Percentiles rank a stretch among this genome's conserved stretches.
These are phyloP conservation scores for Coemansia sp. DNA, from an alignment of 192 early-diverging fungal species.

Conservation along the genomic window DNA sequence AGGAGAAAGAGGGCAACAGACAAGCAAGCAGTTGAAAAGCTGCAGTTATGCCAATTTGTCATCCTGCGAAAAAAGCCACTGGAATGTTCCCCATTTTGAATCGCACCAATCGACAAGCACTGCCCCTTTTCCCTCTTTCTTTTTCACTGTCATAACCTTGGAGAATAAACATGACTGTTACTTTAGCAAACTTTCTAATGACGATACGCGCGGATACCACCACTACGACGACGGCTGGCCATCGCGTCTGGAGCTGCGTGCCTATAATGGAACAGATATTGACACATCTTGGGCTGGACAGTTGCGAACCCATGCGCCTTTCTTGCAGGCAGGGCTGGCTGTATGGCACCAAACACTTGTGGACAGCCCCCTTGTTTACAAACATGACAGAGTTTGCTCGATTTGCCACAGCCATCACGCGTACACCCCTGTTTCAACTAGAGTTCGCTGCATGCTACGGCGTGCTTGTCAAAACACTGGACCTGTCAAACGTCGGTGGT, in stretches of 20 bases:
- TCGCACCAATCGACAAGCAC: too few species aligned
- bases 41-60: too few species aligned
- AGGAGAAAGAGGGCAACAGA: not conserved
- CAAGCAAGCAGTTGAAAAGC: not conserved
- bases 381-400: conserved; percentile 10
- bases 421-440: conserved; percentile 2
- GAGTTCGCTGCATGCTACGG: conserved; percentile 9
- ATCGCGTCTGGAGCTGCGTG: conserved; percentile 5
- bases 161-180: too few species aligned
- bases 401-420: not conserved
- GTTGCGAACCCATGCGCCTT: not conserved
- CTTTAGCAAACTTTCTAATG: too few species aligned
- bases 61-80: too few species aligned
- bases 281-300: not conserved
- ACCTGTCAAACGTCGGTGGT: conserved; percentile 15
- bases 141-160: too few species aligned
- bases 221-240: not conserved
- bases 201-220: too few species aligned
- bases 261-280: not conserved
- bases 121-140: too few species aligned
- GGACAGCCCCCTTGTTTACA: not conserved
- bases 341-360: conserved; percentile 9
- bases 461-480: conserved; percentile 6
- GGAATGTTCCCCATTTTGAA: too few species aligned
- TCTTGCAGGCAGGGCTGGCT: conserved; percentile 14